Percentiles rank a stretch among this genome's conserved stretches.
Evolutionary conservation across 1,284 basidiomycete species (phyloP).

Genomic region (Tetrapyrgos nigripes): DNA sequence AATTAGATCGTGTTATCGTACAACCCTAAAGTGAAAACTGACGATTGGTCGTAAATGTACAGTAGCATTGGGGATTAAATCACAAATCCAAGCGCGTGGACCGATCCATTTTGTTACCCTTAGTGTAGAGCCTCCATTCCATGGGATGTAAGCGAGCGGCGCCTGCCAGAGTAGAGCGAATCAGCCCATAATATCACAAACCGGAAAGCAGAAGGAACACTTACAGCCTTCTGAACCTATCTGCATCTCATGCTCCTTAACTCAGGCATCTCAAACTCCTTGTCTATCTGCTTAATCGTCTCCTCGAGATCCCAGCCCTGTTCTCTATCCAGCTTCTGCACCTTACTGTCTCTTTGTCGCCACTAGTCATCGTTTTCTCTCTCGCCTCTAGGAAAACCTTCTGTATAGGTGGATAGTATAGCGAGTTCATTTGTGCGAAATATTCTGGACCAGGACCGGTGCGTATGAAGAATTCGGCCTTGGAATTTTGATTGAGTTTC

Average conservation of each 20-base stretch:
- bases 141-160: too few relatives aligned
- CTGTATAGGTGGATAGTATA: slow-evolving; percentile 15
- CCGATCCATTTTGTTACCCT: too few relatives aligned
- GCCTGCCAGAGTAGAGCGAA: too few relatives aligned
- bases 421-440: background rate
- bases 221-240: slow-evolving; percentile 13
- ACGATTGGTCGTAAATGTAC: too few relatives aligned
- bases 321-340: background rate
- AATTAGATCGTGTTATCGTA: too few relatives aligned
- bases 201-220: too few relatives aligned
- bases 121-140: too few relatives aligned
- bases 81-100: too few relatives aligned
- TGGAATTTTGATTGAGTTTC: slow-evolving; percentile 8
- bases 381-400: slow-evolving; percentile 13
- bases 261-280: slow-evolving; percentile 14
- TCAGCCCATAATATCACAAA: too few relatives aligned
- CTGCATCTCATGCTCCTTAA: slow-evolving; percentile 12
- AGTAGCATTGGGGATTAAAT: too few relatives aligned
- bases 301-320: slow-evolving; percentile 2
- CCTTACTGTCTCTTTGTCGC: slow-evolving; percentile 15
- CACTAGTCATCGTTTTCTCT: slow-evolving; percentile 20
- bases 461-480: slow-evolving; percentile 14
- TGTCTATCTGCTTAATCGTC: slow-evolving; percentile 16
- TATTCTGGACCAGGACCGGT: background rate
- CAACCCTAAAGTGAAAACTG: too few relatives aligned